Evolutionary conservation across 1,139 yeast species (phyloP), one percentile per base, ranked within the genome.

Genomic region (Taiozyma onychis): DNA sequence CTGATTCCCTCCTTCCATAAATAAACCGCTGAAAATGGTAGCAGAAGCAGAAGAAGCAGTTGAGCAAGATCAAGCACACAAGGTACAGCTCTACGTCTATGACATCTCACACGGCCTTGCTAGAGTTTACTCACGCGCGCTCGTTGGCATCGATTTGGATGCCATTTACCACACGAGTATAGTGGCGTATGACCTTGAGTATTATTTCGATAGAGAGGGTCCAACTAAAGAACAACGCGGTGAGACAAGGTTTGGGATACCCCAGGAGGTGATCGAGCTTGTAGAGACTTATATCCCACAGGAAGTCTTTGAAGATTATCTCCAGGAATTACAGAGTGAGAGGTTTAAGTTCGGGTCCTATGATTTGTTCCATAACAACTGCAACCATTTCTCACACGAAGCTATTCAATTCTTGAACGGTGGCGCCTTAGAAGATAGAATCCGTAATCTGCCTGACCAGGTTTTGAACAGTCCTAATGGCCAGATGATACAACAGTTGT

Each of bases 161-260:
- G 89, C 88, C 24, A 75, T 84, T 14, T 84, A 83, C 73, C 90
- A 84, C 62, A 83, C 89, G 0, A 74, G 83, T 1, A 76, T 83
- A 3, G 87, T 83, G 13, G 73, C 78, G 14, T 73, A 75, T 56
- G 76, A 73, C 14, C 71, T 70, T 46, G 90, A 84, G 57, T 73
- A 77, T 54, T 84, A 76, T 60, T 80, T 79, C 48, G 86, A 83
- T 52, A 77, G 75, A 44, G 89, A 88, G 3, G 80, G 85, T 46
- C 76, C 76, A 51, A 66, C 67, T 3, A 58, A 67, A 9, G 62
- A 62, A 4, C 81, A 85, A 0, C 83, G 87, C 0, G 86, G 83
- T 1, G 63, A 63, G 39, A 77, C 88, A 24, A 81, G 81, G 59
- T 81, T 81, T 54, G 90, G 90, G 0, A 51, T 58, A 0, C 89